phyloP scores from a whole-genome alignment of 176 grass and related monocot species.

The Zoysia pacifica region DNA sequence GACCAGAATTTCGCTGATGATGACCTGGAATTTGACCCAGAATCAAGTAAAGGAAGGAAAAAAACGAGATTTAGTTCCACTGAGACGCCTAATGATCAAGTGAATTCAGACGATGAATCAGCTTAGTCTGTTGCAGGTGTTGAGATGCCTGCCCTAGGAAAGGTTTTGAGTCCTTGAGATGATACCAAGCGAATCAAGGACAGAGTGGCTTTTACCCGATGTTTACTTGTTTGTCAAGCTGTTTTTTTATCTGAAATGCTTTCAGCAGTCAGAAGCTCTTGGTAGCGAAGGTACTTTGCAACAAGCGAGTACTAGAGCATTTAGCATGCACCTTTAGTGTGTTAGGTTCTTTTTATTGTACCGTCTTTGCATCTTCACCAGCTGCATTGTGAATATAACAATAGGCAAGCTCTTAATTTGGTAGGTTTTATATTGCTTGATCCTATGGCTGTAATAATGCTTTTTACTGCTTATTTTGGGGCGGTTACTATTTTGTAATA shows the following conservation, averaged over 20 bases:
- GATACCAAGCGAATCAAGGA: not conserved
- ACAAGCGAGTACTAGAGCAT: conserved; percentile 1
- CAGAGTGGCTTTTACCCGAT: not conserved
- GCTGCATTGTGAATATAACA: conserved; percentile 12
- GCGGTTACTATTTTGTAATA: conserved; percentile 22
- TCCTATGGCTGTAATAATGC: conserved; percentile 5
- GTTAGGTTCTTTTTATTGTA: conserved; percentile 10
- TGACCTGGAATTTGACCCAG: conserved; percentile 48
- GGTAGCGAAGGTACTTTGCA: conserved; percentile 16
- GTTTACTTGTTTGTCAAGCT: not conserved
- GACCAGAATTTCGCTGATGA: conserved; percentile 87
- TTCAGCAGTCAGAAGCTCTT: conserved; percentile 5
- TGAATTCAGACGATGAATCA: conserved; percentile 36
- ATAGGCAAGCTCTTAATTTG: conserved; percentile 15
- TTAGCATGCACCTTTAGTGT: conserved; percentile 3
- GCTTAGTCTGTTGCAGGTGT: conserved; percentile 9
- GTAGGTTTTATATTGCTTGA: conserved; percentile 14
- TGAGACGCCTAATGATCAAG: conserved; percentile 44
- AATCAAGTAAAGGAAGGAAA: conserved; percentile 51
- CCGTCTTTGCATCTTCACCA: not conserved
- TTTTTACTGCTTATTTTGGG: conserved; percentile 10
- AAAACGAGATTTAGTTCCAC: conserved; percentile 45
- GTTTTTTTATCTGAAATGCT: not conserved
- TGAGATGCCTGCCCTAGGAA: conserved; percentile 8
- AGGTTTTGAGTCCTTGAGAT: not conserved